Percentiles rank a stretch among this genome's conserved stretches.
phyloP scores from a whole-genome alignment of 2,329 filamentous ascomycete genomes.

The Penicillium sp. region DNA sequence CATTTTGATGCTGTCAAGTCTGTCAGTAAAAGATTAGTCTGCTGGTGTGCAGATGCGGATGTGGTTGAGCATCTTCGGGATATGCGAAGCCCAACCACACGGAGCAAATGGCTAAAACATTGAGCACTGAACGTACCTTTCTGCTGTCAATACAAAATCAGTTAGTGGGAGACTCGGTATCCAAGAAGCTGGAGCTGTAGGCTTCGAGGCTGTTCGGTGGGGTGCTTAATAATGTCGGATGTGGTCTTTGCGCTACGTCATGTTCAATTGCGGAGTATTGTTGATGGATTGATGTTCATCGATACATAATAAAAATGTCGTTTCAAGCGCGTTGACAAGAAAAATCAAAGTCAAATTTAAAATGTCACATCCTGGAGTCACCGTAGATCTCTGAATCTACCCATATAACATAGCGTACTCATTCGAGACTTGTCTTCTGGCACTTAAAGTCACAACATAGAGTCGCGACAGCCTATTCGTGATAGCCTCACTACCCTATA shows the following conservation, averaged over 20 bases:
- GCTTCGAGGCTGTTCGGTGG: slow-evolving; percentile 4
- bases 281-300: too few species aligned
- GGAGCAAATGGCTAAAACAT: neutral
- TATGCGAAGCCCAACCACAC: neutral
- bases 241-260: neutral
- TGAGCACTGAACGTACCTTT: neutral
- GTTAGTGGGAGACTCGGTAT: neutral
- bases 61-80: neutral
- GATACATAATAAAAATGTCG: too few species aligned
- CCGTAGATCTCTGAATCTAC: too few species aligned
- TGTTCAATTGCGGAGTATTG: neutral
- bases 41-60: too few species aligned
- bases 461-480: too few species aligned
- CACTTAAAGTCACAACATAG: too few species aligned
- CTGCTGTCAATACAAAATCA: neutral
- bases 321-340: too few species aligned
- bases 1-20: slow-evolving; percentile 30
- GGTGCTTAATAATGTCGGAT: slow-evolving; percentile 19
- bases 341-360: too few species aligned
- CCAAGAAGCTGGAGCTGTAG: neutral
- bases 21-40: slow-evolving; percentile 3
- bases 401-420: too few species aligned
- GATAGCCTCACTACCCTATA: too few species aligned
- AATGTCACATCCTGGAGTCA: too few species aligned
- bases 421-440: too few species aligned